Base-by-base conservation (phyloP, 129 eudicot species). In the Centella asiatica region DNA sequence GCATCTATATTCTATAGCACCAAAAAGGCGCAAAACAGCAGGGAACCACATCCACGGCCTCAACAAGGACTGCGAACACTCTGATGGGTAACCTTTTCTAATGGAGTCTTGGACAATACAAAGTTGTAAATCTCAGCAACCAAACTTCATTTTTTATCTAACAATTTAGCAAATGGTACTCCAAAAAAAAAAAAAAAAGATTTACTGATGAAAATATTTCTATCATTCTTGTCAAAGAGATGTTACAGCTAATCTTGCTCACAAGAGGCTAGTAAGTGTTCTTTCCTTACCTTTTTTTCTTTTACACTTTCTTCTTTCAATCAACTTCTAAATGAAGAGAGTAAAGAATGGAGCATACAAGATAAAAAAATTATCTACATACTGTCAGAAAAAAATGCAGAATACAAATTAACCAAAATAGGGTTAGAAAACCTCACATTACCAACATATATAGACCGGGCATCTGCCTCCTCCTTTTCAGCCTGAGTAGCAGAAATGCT, bases 381-480 rank as follows among this genome's bases (percentile, higher is more conserved):
- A 53, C 9, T 23, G 2, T 31, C 17, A 9, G 4, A 19, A 33
- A 14, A 8, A 6, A 59, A 60, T 60, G 23, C 20, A 24, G 29
- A 25, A 20, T 1, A 56, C 9, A 52, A 66, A 31, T 20, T 29
- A 52, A 77, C 71, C 55, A 70, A 58, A 22, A 49, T 55, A 72
- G 54, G 46, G 78, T 69, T 65, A 54, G 18, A 74, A 58, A 69
- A 66, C 72, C 96, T 88, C 77, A 88, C 96, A 81, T 84, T 84
- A 64, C 96, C 96, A 70, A 88, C 96, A 72, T 88, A 88, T 47
- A 88, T 84, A 6, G 96, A 88, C 57, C 94, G 89, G 39, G 96
- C 76, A 84, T 88, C 96, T 15, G 81, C 89, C 76, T 88, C 96
- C 78, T 88, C 96, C 70, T 88, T 88, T 76, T 88, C 96, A 72